These are phyloP conservation scores for Dictyostelium brefeldianum DNA, from an alignment of 78 protist species.

Conservation along the genomic window DNA sequence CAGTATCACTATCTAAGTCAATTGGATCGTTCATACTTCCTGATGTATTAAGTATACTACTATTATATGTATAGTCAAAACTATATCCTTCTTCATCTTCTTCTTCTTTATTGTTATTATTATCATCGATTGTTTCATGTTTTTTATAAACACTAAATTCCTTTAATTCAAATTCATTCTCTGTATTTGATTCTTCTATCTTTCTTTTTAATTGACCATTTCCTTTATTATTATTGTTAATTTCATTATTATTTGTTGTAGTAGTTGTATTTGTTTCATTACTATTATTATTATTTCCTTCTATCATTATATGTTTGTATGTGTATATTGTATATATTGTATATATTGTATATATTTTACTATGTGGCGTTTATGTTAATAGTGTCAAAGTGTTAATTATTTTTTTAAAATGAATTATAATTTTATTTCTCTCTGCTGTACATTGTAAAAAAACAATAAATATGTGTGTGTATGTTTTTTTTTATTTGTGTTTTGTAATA, in stretches of 20 bases:
- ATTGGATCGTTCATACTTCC: background rate
- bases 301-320: background rate
- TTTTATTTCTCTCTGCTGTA: background rate
- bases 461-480: too few relatives aligned
- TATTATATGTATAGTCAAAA: background rate
- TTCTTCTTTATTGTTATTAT: background rate
- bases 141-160: background rate
- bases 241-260: background rate
- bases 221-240: background rate
- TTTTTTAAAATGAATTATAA: background rate
- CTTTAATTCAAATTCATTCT: background rate
- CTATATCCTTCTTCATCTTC: background rate
- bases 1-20: background rate
- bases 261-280: background rate
- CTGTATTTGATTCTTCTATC: background rate
- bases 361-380: too few relatives aligned
- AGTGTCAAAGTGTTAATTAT: background rate
- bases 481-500: too few relatives aligned
- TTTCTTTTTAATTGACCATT: background rate
- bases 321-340: too few relatives aligned
- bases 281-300: background rate
- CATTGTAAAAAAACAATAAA: too few relatives aligned
- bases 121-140: background rate
- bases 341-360: too few relatives aligned
- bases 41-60: background rate